Base-by-base conservation (phyloP, 495 filamentous ascomycete genomes). In the Peziza echinospora region DNA sequence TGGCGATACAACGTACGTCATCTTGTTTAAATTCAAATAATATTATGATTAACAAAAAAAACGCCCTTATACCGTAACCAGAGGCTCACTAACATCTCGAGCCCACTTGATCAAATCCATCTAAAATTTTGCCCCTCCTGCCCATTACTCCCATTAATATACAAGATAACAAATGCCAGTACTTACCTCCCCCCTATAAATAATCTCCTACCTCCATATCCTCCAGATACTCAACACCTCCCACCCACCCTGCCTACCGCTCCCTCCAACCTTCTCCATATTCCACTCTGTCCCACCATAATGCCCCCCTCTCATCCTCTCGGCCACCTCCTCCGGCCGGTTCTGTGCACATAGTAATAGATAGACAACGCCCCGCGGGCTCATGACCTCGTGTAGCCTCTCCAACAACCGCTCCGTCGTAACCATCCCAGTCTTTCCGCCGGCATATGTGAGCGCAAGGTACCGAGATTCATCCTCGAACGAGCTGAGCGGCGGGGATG, bases 351-450 rank as follows among this genome's bases (percentile, higher is more conserved):
- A 96, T 0, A 97, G 73, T 49, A 97, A 57, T 22, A 96, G 59
- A 65, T 94, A 96, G 2, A 84, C 89, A 8, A 86, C 77, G 3
- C 89, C 89, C 22, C 77, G 64, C 4, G 55, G 60, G 43, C 70
- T 73, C 57, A 97, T 55, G 0, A 80, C 61, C 3, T 49, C 59
- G 1, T 77, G 76, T 51, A 97, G 63, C 22, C 68, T 63, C 13
- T 69, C 71, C 7, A 97, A 64, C 49, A 96, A 55, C 28, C 80
- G 67, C 44, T 87, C 71, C 44, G 89, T 97, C 22, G 76, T 78
- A 65, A 87, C 83, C 85, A 97, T 97, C 21, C 89, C 89, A 58
- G 94, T 80, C 16, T 56, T 59, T 0, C 89, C 89, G 0, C 89
- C 89, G 0, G 82, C 87, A 59, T 91, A 94, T 16, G 84, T 80